These are phyloP conservation scores for Entomortierella lignicola DNA, from an alignment of 192 early-diverging fungal genomes.

Conservation along the genomic window DNA sequence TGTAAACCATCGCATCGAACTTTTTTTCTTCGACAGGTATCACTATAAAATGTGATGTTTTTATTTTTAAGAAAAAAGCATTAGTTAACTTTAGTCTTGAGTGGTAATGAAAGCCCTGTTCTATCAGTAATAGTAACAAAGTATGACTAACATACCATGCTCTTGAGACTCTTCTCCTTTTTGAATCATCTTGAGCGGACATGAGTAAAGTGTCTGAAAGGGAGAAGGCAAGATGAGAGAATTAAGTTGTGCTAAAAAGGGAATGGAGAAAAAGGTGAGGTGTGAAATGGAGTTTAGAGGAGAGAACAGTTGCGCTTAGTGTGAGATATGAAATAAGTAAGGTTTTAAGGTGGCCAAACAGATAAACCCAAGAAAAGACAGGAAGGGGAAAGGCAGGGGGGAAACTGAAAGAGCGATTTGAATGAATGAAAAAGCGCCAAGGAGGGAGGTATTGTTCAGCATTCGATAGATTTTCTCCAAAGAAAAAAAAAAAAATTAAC, in stretches of 20 bases:
- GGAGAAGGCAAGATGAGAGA: not conserved
- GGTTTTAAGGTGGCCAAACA: too few species aligned
- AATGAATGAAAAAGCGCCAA: too few species aligned
- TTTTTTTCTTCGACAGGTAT: constrained; percentile 60
- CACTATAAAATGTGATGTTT: too few species aligned
- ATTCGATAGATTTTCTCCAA: too few species aligned
- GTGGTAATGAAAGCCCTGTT: not conserved
- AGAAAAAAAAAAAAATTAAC: not conserved
- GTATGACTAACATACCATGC: constrained; percentile 24
- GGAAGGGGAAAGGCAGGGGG: too few species aligned
- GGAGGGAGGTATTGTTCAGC: too few species aligned
- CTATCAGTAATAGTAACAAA: not conserved
- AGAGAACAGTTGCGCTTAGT: not conserved
- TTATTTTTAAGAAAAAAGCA: not conserved
- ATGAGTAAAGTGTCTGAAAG: not conserved
- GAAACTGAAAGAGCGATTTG: too few species aligned
- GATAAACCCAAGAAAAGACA: too few species aligned
- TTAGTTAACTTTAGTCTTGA: not conserved
- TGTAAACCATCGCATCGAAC: constrained; percentile 59
- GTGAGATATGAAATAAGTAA: not conserved
- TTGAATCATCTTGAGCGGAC: constrained; percentile 48
- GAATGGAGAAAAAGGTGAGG: not conserved
- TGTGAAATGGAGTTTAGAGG: not conserved
- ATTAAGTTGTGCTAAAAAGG: not conserved
- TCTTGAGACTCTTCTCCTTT: constrained; percentile 45